These are phyloP conservation scores for Lavandula angustifolia DNA, from an alignment of 257 asterid species.

Conservation along the genomic window DNA sequence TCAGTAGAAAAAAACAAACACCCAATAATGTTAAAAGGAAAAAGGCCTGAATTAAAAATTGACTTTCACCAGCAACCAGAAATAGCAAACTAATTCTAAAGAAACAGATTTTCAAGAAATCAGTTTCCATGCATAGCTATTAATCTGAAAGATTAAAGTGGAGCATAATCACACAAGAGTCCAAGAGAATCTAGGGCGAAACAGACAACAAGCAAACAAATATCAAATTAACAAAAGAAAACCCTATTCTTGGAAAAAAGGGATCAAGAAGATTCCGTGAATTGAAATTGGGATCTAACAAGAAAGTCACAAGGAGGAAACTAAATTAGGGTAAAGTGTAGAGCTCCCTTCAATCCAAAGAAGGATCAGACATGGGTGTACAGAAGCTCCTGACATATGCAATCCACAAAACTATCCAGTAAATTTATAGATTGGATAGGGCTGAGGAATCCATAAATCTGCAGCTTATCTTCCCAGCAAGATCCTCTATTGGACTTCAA, in stretches of 20 bases:
- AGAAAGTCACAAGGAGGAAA: not conserved
- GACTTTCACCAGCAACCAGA: constrained; percentile 39
- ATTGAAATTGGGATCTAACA: too few relatives aligned
- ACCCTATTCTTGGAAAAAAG: not conserved
- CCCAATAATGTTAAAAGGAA: constrained; percentile 14
- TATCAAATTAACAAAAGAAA: not conserved
- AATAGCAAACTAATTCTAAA: constrained; percentile 40
- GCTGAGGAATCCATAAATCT: constrained; percentile 81
- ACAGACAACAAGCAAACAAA: constrained; percentile 29
- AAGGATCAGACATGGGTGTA: constrained; percentile 49
- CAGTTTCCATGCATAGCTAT: constrained; percentile 27
- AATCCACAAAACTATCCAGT: constrained; percentile 74
- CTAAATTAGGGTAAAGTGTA: constrained; percentile 34
- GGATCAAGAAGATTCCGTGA: not conserved
- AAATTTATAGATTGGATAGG: constrained; percentile 43
- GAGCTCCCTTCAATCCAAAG: constrained; percentile 98
- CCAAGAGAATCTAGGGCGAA: constrained; percentile 28
- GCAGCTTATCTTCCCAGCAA: constrained; percentile 68
- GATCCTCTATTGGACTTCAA: constrained; percentile 86
- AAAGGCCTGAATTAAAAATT: not conserved
- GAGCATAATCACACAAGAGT: constrained; percentile 24
- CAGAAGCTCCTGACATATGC: constrained; percentile 82
- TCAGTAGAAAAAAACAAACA: not conserved
- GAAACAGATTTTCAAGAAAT: not conserved
- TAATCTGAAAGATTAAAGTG: constrained; percentile 6